phyloP scores from a whole-genome alignment of 1,139 yeast genomes.

The Geotrichum cucujoidarum region DNA sequence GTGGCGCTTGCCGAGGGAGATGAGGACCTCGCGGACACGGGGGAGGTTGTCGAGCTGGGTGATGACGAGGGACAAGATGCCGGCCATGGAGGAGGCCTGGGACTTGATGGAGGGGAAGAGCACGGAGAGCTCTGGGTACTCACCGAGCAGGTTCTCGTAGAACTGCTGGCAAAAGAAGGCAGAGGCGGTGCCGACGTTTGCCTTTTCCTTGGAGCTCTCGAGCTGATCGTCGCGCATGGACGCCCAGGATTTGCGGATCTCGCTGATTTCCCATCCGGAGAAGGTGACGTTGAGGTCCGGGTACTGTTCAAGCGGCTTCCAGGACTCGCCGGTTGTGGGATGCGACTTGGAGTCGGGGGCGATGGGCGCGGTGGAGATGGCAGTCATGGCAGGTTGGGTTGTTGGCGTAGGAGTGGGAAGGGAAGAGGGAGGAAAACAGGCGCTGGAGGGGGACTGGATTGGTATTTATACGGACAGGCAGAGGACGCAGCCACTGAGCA shows the following conservation, averaged over 20 bases:
- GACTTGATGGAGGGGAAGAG: slow-evolving; percentile 62
- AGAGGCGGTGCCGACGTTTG: slow-evolving; percentile 30
- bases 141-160: slow-evolving; percentile 53
- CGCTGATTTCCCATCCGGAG: slow-evolving; percentile 26
- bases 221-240: slow-evolving; percentile 30
- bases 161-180: slow-evolving; percentile 47
- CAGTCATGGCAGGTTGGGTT: no score
- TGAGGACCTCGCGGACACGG: slow-evolving; percentile 55
- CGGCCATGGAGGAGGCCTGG: slow-evolving; percentile 76
- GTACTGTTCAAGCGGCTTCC: slow-evolving; percentile 20
- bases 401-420: neutral
- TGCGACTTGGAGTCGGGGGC: slow-evolving; percentile 1
- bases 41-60: slow-evolving; percentile 42
- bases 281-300: slow-evolving; percentile 27
- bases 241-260: slow-evolving; percentile 26
- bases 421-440: neutral
- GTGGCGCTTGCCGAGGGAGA: slow-evolving; percentile 68
- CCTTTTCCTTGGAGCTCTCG: slow-evolving; percentile 26
- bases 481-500: no score
- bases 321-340: slow-evolving; percentile 5
- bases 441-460: no score
- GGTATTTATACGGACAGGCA: neutral
- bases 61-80: slow-evolving; percentile 64
- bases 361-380: slow-evolving; percentile 12
- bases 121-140: slow-evolving; percentile 50